These are phyloP conservation scores for Rhizophora apiculata DNA, from an alignment of 345 rosid species.

Conservation along the genomic window DNA sequence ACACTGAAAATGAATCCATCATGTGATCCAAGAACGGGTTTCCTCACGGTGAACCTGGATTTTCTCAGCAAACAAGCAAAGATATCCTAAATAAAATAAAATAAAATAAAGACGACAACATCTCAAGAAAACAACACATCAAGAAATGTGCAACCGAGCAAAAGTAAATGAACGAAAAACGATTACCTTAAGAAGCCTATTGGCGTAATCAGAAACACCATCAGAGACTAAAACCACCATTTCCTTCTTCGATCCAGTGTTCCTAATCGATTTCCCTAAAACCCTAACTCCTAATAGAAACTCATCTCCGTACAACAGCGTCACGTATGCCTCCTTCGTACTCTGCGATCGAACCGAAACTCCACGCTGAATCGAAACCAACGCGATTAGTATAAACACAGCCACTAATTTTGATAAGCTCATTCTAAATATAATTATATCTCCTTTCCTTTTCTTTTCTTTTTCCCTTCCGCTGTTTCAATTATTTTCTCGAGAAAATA, in stretches of 20 bases:
- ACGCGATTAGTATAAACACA: conserved; percentile 20
- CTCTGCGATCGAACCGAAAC: conserved; percentile 38
- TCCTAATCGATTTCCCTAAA: conserved; percentile 81
- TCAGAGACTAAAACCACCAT: conserved; percentile 92
- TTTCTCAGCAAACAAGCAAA: not conserved
- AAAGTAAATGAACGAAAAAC: not conserved
- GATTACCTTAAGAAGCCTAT: conserved; percentile 54
- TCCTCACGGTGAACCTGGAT: not conserved
- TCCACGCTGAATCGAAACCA: conserved; percentile 33
- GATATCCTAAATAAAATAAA: too few species aligned
- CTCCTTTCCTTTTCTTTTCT: not conserved
- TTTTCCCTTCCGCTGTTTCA: too few species aligned
- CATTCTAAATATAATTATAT: not conserved
- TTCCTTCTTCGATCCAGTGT: conserved; percentile 72
- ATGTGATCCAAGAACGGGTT: not conserved
- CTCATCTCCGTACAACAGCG: conserved; percentile 90
- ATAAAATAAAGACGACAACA: too few species aligned
- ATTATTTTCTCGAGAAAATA: too few species aligned
- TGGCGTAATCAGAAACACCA: conserved; percentile 79
- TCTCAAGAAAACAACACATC: too few species aligned
- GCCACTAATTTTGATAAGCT: not conserved
- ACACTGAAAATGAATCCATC: not conserved
- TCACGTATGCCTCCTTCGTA: conserved; percentile 66
- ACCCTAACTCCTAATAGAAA: conserved; percentile 93
- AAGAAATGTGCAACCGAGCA: not conserved